Conservation (phyloP, 2,329 filamentous ascomycete species). For the Mariannaea sp. region DNA sequence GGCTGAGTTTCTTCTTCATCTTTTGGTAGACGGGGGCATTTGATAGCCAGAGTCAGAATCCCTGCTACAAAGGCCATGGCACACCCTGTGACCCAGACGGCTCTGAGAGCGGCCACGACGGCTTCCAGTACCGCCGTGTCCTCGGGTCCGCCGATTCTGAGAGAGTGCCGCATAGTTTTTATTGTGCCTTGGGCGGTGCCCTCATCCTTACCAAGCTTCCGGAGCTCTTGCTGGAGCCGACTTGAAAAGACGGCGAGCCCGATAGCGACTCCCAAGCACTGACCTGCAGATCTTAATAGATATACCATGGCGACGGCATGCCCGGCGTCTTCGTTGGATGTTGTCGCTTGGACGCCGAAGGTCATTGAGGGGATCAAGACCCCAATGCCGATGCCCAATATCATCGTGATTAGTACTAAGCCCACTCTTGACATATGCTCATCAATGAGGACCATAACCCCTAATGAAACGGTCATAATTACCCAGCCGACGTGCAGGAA, state of each 20-base stretch:
- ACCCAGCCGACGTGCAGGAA: slow-evolving; percentile 66
- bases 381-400: slow-evolving; percentile 65
- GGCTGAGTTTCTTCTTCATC: slow-evolving; percentile 3
- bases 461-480: slow-evolving; percentile 61
- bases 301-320: slow-evolving; percentile 37
- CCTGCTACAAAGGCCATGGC: slow-evolving; percentile 27
- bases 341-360: slow-evolving; percentile 64
- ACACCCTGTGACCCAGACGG: slow-evolving; percentile 31
- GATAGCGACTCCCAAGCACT: slow-evolving; percentile 37
- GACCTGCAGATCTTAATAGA: slow-evolving; percentile 34
- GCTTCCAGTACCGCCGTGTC: slow-evolving; percentile 16
- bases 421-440: slow-evolving; percentile 53
- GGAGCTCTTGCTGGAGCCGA: slow-evolving; percentile 24
- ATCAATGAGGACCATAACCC: slow-evolving; percentile 56
- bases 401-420: slow-evolving; percentile 66
- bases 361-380: slow-evolving; percentile 68
- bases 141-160: slow-evolving; percentile 20
- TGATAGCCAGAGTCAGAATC: slow-evolving; percentile 26
- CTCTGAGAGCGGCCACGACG: slow-evolving; percentile 25
- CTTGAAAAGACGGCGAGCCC: slow-evolving; percentile 36
- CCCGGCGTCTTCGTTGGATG: slow-evolving; percentile 24
- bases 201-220: slow-evolving; percentile 12
- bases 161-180: slow-evolving; percentile 30
- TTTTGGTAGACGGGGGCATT: slow-evolving; percentile 28
- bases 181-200: slow-evolving; percentile 25